Evolutionary conservation across 257 asterid genomes (phyloP), one percentile per base, ranked within the genome.

Genomic region (Nicotiana noctiflora): DNA sequence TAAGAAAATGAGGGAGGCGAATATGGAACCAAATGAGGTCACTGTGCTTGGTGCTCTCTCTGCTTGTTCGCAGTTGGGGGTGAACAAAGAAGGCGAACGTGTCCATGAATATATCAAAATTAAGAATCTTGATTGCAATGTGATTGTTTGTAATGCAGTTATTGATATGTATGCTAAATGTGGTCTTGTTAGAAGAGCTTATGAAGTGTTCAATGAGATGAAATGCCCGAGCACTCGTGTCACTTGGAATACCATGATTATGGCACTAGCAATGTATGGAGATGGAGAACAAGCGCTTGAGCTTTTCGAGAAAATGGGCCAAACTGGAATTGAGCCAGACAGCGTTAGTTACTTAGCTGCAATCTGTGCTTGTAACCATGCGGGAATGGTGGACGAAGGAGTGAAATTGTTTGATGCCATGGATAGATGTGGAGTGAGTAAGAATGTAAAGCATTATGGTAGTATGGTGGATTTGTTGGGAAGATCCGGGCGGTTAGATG

Each of bases 331-430:
- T 27, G 86, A 67, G 44, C 92, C 95, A 1, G 98, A 96, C 46
- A 81, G 84, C 0, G 93, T 92, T 76, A 94, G 92, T 63, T 96
- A 91, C 67, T 77, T 96, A 55, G 92, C 95, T 2, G 97, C 89
- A 7, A 49, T 96, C 31, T 94, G 98, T 13, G 98, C 99, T 1
- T 94, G 99, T 77, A 96, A 94, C 83, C 99, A 96, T 59, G 88
- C 97, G 1, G 99, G 99, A 51, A 85, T 94, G 95, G 99, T 96
- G 86, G 97, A 92, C 8, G 93, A 94, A 79, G 99, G 98, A 65
- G 79, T 90, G 86, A 85, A 81, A 46, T 84, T 94, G 76, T 94
- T 92, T 0, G 86, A 91, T 55, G 76, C 80, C 78, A 96, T 96
- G 98, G 93, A 87, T 27, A 72, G 68, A 51, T 7, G 59, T 31